phyloP scores from a whole-genome alignment of 176 grass and related monocot species.

The Lolium multiflorum region DNA sequence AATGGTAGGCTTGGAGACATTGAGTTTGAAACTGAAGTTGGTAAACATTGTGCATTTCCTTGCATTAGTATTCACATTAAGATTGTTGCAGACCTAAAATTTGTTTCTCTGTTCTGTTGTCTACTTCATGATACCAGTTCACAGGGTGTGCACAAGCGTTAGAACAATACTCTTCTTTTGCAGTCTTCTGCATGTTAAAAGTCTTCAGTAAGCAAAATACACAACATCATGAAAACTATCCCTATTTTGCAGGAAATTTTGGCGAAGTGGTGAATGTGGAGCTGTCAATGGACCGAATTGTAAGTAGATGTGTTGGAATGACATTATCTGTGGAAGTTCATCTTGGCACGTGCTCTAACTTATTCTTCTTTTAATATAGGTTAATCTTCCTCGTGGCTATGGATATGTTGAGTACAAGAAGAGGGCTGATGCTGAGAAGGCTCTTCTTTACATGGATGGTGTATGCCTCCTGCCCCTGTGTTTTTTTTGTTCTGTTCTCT shows the following conservation, averaged over 20 bases:
- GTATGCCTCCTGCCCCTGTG: slow-evolving; percentile 56
- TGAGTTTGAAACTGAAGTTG: background rate
- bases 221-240: slow-evolving; percentile 11
- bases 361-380: slow-evolving; percentile 59
- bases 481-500: slow-evolving; percentile 16
- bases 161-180: background rate
- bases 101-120: background rate
- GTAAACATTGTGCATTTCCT: slow-evolving; percentile 3
- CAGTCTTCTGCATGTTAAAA: slow-evolving; percentile 3
- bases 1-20: background rate
- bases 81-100: background rate
- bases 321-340: background rate
- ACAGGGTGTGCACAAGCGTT: slow-evolving; percentile 15
- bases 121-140: background rate
- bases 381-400: slow-evolving; percentile 99
- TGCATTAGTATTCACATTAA: background rate
- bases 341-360: slow-evolving; percentile 7
- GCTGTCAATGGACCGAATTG: slow-evolving; percentile 87
- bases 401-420: slow-evolving; percentile 98
- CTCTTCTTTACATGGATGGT: slow-evolving; percentile 99
- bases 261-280: slow-evolving; percentile 96
- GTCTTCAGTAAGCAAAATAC: background rate
- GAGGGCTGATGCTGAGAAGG: slow-evolving; percentile 96
- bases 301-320: slow-evolving; percentile 49
- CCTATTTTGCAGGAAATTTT: slow-evolving; percentile 69